Conservation (phyloP, 169 alveolate genomes). For the Plasmodium sp. region DNA sequence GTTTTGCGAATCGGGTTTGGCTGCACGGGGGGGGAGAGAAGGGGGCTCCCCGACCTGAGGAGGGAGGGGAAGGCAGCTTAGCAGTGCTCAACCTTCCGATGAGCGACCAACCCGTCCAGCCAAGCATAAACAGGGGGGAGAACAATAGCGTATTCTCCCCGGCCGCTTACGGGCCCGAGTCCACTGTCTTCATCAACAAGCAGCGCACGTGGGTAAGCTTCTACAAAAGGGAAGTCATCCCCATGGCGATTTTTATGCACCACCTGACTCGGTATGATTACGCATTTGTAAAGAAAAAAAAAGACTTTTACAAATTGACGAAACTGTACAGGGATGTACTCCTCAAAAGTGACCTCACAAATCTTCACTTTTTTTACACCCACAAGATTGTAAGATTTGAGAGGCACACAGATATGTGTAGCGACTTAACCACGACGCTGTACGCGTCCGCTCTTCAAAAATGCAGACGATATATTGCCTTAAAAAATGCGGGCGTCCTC, state of each 20-base stretch:
- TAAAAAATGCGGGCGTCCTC: not conserved
- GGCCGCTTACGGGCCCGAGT: not conserved
- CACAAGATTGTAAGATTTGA: conserved; percentile 7
- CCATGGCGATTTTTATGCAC: not conserved
- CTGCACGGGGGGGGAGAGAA: not conserved
- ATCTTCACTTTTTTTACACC: conserved; percentile 52
- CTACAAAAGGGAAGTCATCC: not conserved
- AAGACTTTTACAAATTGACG: not conserved
- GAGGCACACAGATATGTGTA: conserved; percentile 14
- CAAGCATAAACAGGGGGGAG: not conserved
- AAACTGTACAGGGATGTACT: conserved; percentile 27
- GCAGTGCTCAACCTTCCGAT: not conserved
- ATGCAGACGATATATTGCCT: not conserved
- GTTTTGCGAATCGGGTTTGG: not conserved
- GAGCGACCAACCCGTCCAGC: not conserved
- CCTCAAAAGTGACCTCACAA: conserved; percentile 1
- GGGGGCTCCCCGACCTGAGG: not conserved
- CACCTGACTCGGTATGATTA: conserved; percentile 24
- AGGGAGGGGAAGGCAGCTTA: not conserved
- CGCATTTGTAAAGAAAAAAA: not conserved
- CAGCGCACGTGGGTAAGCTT: not conserved
- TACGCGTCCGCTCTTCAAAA: conserved; percentile 28
- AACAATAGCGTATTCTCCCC: not conserved
- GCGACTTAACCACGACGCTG: conserved; percentile 15
- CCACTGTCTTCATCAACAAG: conserved; percentile 4